Evolutionary conservation across 2,329 filamentous ascomycete species (phyloP).

Genomic region (Myriosclerotinia duriaeana): DNA sequence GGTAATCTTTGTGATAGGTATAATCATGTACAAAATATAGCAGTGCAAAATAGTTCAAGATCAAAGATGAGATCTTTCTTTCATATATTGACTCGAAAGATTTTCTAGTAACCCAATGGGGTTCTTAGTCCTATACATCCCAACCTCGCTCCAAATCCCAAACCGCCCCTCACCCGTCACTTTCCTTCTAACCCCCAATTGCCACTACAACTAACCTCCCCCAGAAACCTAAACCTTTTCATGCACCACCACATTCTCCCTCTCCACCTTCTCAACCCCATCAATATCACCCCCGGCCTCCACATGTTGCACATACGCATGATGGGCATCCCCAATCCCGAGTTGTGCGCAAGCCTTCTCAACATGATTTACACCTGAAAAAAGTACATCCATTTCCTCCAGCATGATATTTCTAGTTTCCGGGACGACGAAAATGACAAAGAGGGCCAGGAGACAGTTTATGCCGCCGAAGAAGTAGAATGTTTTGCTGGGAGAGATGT

Average conservation of each 20-base stretch:
- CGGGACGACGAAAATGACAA: slow-evolving; percentile 53
- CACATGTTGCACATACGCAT: slow-evolving; percentile 33
- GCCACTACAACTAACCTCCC: neutral
- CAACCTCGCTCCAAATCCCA: too few species aligned
- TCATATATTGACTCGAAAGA: too few species aligned
- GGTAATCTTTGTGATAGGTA: too few species aligned
- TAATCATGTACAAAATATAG: too few species aligned
- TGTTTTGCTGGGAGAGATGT: slow-evolving; percentile 26
- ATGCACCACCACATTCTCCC: neutral
- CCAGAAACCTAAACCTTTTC: slow-evolving; percentile 2
- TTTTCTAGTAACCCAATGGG: too few species aligned
- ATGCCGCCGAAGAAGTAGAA: slow-evolving; percentile 55
- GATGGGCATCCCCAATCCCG: slow-evolving; percentile 34
- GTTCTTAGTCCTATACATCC: too few species aligned
- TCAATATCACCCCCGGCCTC: neutral
- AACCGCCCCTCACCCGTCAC: too few species aligned
- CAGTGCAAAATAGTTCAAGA: too few species aligned
- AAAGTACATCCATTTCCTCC: slow-evolving; percentile 57
- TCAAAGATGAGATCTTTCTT: too few species aligned
- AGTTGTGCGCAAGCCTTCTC: slow-evolving; percentile 39
- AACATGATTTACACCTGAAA: slow-evolving; percentile 44
- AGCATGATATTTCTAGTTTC: slow-evolving; percentile 56
- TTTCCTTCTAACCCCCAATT: neutral
- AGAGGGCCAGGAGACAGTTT: slow-evolving; percentile 49
- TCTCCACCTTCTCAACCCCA: neutral